Evolutionary conservation across 805 yeast species (phyloP).

Genomic region (Starmera quercuum): DNA sequence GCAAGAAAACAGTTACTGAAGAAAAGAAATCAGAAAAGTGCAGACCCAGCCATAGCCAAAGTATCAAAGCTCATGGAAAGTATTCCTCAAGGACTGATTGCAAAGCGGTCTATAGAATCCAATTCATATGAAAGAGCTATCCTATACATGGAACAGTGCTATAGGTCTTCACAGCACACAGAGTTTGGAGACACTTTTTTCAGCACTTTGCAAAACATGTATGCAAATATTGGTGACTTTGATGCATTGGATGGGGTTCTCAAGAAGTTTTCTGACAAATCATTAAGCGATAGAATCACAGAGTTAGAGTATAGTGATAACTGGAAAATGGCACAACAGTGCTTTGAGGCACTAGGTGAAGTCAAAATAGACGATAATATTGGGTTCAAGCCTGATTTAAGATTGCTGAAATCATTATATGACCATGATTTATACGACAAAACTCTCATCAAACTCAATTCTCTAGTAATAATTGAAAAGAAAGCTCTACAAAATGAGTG

Average conservation of each 20-base stretch:
- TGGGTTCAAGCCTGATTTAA: slow-evolving; percentile 29
- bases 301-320: slow-evolving; percentile 80
- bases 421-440: slow-evolving; percentile 73
- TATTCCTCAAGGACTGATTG: slow-evolving; percentile 66
- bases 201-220: slow-evolving; percentile 63
- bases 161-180: slow-evolving; percentile 31
- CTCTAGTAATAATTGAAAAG: slow-evolving; percentile 2
- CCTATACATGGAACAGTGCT: slow-evolving; percentile 73
- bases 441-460: slow-evolving; percentile 14
- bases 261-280: slow-evolving; percentile 60
- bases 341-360: slow-evolving; percentile 61
- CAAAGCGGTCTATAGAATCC: slow-evolving; percentile 73
- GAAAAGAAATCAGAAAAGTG: slow-evolving; percentile 11
- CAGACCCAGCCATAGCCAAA: slow-evolving; percentile 24
- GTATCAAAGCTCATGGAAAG: slow-evolving; percentile 41
- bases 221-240: slow-evolving; percentile 79
- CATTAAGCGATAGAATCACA: slow-evolving; percentile 65
- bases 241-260: slow-evolving; percentile 87
- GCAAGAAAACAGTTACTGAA: slow-evolving; percentile 16
- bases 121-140: slow-evolving; percentile 84
- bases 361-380: slow-evolving; percentile 22
- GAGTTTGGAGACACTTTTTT: slow-evolving; percentile 29
- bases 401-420: slow-evolving; percentile 60
- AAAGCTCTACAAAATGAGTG: slow-evolving; percentile 31
- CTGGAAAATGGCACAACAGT: slow-evolving; percentile 83